phyloP scores from a whole-genome alignment of 1,284 basidiomycete species.

The Ganoderma meredithae region DNA sequence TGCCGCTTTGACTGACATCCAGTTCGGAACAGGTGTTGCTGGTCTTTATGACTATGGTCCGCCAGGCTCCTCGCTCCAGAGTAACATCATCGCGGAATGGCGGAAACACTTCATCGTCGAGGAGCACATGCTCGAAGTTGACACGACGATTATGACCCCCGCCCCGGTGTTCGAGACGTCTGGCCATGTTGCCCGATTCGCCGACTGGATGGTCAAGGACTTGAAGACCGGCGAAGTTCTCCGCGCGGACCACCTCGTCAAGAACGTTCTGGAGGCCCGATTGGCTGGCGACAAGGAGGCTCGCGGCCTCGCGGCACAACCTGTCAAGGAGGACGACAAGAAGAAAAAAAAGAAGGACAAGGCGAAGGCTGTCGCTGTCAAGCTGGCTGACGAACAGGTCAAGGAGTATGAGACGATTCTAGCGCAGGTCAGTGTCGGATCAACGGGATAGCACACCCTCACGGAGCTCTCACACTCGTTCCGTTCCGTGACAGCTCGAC shows the following conservation, averaged over 20 bases:
- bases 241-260: conserved; percentile 97
- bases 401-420: conserved; percentile 85
- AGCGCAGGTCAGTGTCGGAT: conserved; percentile 72
- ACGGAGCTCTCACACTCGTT: conserved; percentile 22
- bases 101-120: conserved; percentile 98
- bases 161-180: conserved; percentile 96
- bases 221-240: conserved; percentile 94
- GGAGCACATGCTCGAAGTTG: conserved; percentile 98
- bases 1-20: background rate
- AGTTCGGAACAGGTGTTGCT: conserved; percentile 74
- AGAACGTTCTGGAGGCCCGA: conserved; percentile 90
- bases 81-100: conserved; percentile 98
- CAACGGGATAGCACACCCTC: conserved; percentile 5
- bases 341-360: conserved; percentile 86
- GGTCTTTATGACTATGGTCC: conserved; percentile 97
- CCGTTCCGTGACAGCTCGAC: conserved; percentile 73
- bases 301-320: conserved; percentile 71
- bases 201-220: conserved; percentile 99
- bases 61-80: conserved; percentile 93
- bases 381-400: conserved; percentile 81
- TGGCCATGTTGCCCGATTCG: conserved; percentile 97
- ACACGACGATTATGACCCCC: conserved; percentile 98
- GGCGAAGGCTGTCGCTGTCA: conserved; percentile 78
- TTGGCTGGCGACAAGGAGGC: conserved; percentile 94
- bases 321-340: conserved; percentile 64